Percentiles rank a stretch among this genome's conserved stretches.
Conservation (phyloP, 805 yeast species). For the Yamadazyma insecticola region DNA sequence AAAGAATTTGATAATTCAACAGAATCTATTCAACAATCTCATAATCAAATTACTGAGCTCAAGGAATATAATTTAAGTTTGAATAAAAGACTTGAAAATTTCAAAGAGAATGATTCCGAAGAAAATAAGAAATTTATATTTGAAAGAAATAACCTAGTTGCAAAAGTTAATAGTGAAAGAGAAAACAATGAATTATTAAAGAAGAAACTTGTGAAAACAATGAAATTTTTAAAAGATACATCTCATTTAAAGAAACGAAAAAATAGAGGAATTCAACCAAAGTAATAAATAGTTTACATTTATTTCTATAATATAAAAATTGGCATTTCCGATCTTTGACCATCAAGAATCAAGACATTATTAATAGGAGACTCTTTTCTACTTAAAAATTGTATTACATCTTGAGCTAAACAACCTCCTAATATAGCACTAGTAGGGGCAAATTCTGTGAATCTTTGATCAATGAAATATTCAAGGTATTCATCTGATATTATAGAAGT, state of each 20-base stretch:
- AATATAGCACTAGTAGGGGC: conserved; percentile 82
- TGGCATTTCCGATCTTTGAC: conserved; percentile 68
- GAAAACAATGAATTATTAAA: conserved; percentile 19
- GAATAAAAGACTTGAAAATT: conserved; percentile 15
- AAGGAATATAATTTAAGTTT: conserved; percentile 15
- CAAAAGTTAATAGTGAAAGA: conserved; percentile 20
- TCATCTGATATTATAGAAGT: conserved; percentile 36
- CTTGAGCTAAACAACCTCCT: conserved; percentile 91
- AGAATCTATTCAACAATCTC: conserved; percentile 44
- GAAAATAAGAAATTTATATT: conserved; percentile 16
- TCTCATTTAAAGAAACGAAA: conserved; percentile 39
- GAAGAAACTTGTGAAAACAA: conserved; percentile 25
- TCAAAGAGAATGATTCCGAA: conserved; percentile 17
- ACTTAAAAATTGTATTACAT: conserved; percentile 76
- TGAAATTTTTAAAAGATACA: conserved; percentile 33
- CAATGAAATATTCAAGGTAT: conserved; percentile 35
- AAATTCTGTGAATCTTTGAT: conserved; percentile 59
- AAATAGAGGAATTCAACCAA: conserved; percentile 36
- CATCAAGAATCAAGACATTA: conserved; percentile 76
- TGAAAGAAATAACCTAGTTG: conserved; percentile 15
- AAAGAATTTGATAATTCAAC: conserved; percentile 54
- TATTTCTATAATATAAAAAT: conserved; percentile 47
- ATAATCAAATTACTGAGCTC: conserved; percentile 21
- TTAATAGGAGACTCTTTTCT: conserved; percentile 76
- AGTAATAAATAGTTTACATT: conserved; percentile 3